phyloP scores from a whole-genome alignment of 805 yeast species.

The Ogataea naganishii region DNA sequence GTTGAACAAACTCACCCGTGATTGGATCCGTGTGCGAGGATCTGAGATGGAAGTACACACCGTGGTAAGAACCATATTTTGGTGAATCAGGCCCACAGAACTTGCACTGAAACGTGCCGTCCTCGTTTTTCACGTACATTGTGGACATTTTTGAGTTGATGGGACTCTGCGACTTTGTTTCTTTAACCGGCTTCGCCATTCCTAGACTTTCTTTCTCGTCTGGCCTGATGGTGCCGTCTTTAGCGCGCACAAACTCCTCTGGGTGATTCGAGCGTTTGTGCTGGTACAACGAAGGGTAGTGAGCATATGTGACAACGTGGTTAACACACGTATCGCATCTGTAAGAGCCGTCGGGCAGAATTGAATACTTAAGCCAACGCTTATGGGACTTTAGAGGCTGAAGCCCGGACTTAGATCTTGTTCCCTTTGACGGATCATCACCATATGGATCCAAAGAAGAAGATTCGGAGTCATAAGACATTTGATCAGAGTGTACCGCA shows the following conservation, averaged over 20 bases:
- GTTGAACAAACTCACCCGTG: slow-evolving; percentile 9
- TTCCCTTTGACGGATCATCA: too few species aligned
- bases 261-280: slow-evolving; percentile 12
- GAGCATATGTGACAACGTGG: slow-evolving; percentile 6
- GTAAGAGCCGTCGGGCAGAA: slow-evolving; percentile 12
- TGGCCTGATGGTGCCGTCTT: slow-evolving; percentile 1
- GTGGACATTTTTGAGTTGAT: slow-evolving; percentile 9
- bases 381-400: neutral
- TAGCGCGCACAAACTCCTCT: slow-evolving; percentile 9
- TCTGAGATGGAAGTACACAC: slow-evolving; percentile 16
- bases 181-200: neutral
- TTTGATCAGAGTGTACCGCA: too few species aligned
- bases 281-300: slow-evolving; percentile 13
- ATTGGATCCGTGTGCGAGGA: slow-evolving; percentile 11
- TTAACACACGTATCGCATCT: slow-evolving; percentile 12
- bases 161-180: slow-evolving; percentile 7
- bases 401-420: too few species aligned
- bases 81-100: slow-evolving; percentile 10
- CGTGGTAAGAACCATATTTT: slow-evolving; percentile 15
- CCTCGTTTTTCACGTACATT: slow-evolving; percentile 10
- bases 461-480: too few species aligned
- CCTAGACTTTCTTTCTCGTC: slow-evolving; percentile 1
- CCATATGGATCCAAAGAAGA: too few species aligned
- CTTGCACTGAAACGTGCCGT: slow-evolving; percentile 9
- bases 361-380: slow-evolving; percentile 10